Percentiles rank a stretch among this genome's conserved stretches.
phyloP scores from a whole-genome alignment of 345 rosid species.

The Salix suchowensis region DNA sequence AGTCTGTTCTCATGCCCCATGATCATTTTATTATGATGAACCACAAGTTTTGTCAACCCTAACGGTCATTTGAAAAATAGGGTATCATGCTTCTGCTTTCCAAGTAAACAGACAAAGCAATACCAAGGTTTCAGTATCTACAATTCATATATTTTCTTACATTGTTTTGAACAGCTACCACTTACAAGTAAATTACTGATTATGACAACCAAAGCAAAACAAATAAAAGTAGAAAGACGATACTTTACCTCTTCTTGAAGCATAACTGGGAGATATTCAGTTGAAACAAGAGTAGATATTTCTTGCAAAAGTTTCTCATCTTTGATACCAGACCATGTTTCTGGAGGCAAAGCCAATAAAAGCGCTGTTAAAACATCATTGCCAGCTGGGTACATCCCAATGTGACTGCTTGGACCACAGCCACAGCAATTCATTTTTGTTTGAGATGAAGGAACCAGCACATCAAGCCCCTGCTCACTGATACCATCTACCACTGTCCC shows the following conservation, averaged over 20 bases:
- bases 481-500: slow-evolving; percentile 49
- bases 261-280: slow-evolving; percentile 53
- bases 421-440: slow-evolving; percentile 23
- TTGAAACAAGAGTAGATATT: slow-evolving; percentile 47
- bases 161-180: not conserved
- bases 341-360: slow-evolving; percentile 73
- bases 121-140: not conserved
- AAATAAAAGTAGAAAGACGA: not conserved
- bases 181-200: not conserved
- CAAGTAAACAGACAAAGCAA: not conserved
- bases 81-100: not conserved
- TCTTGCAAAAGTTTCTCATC: slow-evolving; percentile 52
- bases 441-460: slow-evolving; percentile 49
- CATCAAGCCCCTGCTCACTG: slow-evolving; percentile 48
- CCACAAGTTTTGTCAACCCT: not conserved
- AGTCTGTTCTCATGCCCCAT: not conserved
- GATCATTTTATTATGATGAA: not conserved
- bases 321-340: slow-evolving; percentile 70
- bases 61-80: not conserved
- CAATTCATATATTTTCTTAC: not conserved
- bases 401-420: slow-evolving; percentile 35
- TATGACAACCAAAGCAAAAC: not conserved
- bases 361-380: slow-evolving; percentile 72
- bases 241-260: slow-evolving; percentile 82
- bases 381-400: slow-evolving; percentile 46